Evolutionary conservation across 2,329 filamentous ascomycete genomes (phyloP).

Genomic region (Ceratocystis cubensis): DNA sequence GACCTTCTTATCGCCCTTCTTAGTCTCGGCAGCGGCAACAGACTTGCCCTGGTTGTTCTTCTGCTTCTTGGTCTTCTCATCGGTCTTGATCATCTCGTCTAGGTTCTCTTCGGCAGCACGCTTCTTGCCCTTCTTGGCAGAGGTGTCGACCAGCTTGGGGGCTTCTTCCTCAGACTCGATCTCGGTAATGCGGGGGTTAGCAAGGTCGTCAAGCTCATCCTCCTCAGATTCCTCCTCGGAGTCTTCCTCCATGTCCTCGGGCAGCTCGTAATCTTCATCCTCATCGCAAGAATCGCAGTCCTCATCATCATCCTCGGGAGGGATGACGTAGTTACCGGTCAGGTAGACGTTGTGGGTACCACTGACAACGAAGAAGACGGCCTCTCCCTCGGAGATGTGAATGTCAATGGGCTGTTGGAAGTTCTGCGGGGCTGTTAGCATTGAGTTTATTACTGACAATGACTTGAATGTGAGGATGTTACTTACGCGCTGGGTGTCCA

Average conservation of each 20-base stretch:
- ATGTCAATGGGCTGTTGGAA: slow-evolving; percentile 94
- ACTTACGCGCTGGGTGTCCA: slow-evolving; percentile 80
- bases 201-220: slow-evolving; percentile 66
- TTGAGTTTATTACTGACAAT: slow-evolving; percentile 15
- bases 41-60: slow-evolving; percentile 98
- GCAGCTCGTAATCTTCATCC: slow-evolving; percentile 67
- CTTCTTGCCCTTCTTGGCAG: slow-evolving; percentile 76
- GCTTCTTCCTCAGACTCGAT: slow-evolving; percentile 65
- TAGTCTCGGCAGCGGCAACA: slow-evolving; percentile 45
- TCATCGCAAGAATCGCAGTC: slow-evolving; percentile 38
- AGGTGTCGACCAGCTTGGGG: slow-evolving; percentile 43
- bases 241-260: slow-evolving; percentile 60
- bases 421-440: slow-evolving; percentile 42
- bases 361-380: slow-evolving; percentile 80
- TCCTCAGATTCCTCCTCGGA: slow-evolving; percentile 50
- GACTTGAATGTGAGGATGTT: neutral
- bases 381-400: slow-evolving; percentile 76
- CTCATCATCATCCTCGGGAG: slow-evolving; percentile 48
- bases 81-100: slow-evolving; percentile 69
- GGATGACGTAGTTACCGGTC: slow-evolving; percentile 89
- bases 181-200: slow-evolving; percentile 73
- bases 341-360: slow-evolving; percentile 85
- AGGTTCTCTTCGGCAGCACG: slow-evolving; percentile 69
- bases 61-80: slow-evolving; percentile 81
- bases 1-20: slow-evolving; percentile 79